These are phyloP conservation scores for Capsicum rhomboideum DNA, from an alignment of 257 asterid species.

Conservation along the genomic window DNA sequence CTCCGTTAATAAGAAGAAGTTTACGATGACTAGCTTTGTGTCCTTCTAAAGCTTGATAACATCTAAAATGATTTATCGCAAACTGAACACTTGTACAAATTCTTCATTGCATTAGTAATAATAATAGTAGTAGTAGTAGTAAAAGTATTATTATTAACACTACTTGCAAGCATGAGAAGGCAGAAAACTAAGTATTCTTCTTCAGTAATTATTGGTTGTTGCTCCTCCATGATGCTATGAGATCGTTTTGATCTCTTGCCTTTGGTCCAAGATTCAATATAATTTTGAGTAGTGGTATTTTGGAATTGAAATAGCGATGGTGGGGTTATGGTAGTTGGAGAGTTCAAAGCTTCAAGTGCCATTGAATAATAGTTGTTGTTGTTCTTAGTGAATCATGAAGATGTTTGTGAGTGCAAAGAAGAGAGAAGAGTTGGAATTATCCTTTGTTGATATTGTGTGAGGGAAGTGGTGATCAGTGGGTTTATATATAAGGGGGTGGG, in stretches of 20 bases:
- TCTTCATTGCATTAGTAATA: not conserved
- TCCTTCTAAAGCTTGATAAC: slow-evolving; percentile 45
- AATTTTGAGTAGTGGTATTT: slow-evolving; percentile 4
- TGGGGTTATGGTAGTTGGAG: slow-evolving; percentile 22
- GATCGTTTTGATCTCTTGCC: slow-evolving; percentile 43
- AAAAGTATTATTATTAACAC: not conserved
- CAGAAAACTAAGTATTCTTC: slow-evolving; percentile 61
- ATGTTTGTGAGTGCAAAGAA: not conserved
- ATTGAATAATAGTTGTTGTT: too few relatives aligned
- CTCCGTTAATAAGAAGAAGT: not conserved
- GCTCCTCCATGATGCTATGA: slow-evolving; percentile 16
- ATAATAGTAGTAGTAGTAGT: too few relatives aligned
- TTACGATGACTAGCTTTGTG: slow-evolving; percentile 41
- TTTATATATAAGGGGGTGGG: slow-evolving; percentile 6
- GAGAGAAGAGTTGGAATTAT: not conserved
- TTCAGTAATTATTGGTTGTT: slow-evolving; percentile 14
- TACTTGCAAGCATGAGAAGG: slow-evolving; percentile 53
- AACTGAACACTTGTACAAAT: slow-evolving; percentile 32
- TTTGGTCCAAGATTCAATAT: slow-evolving; percentile 27
- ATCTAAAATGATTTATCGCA: slow-evolving; percentile 24
- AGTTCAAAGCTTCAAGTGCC: slow-evolving; percentile 52
- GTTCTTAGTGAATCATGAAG: not conserved
- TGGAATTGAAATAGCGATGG: slow-evolving; percentile 18
- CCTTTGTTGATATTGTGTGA: not conserved
- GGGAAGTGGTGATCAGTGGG: not conserved